Conservation (phyloP, 139 green algal species). For the Micractinium conductrix region DNA sequence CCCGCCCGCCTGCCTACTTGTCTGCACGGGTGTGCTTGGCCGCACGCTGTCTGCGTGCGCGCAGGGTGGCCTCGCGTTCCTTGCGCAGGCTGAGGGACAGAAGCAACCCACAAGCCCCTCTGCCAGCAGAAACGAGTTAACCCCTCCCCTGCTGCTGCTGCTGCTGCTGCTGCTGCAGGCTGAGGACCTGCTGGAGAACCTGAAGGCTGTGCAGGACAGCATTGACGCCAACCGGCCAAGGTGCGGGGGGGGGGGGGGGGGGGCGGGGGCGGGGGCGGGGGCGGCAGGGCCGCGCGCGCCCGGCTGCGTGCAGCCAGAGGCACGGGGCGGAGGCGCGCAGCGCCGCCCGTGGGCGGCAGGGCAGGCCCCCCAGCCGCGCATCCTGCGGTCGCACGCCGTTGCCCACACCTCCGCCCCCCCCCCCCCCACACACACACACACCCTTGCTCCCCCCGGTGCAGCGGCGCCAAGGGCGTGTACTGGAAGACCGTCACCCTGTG, state of each 20-base stretch:
- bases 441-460: neutral
- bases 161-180: too few relatives aligned
- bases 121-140: too few relatives aligned
- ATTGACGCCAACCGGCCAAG: slow-evolving; percentile 93
- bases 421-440: too few relatives aligned
- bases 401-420: neutral
- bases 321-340: neutral
- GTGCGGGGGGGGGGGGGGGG: neutral
- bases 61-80: too few relatives aligned
- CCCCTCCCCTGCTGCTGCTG: too few relatives aligned
- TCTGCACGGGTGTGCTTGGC: too few relatives aligned
- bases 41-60: too few relatives aligned
- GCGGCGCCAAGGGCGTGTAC: slow-evolving; percentile 96
- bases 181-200: slow-evolving; percentile 91
- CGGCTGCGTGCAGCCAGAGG: neutral
- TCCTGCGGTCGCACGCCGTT: neutral
- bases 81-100: too few relatives aligned
- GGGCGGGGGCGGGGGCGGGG: too few relatives aligned
- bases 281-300: neutral
- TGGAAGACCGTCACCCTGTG: slow-evolving; percentile 96
- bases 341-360: neutral
- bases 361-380: neutral
- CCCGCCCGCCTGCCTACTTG: too few relatives aligned
- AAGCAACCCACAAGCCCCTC: too few relatives aligned
- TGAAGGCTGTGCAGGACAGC: slow-evolving; percentile 89